Evolutionary conservation across 345 rosid genomes (phyloP).

Genomic region (Citrus cavaleriei): DNA sequence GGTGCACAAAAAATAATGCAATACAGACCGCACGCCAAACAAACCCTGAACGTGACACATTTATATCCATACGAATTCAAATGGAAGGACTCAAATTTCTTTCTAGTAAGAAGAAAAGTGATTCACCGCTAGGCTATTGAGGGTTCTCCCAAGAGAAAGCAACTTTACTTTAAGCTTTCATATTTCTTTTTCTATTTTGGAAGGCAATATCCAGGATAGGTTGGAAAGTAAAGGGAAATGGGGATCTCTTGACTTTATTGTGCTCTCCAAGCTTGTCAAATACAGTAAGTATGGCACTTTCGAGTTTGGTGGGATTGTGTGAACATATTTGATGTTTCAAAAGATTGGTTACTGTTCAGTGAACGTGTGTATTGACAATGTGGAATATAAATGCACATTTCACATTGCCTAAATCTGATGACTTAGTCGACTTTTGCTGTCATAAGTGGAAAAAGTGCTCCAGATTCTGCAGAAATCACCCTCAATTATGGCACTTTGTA

Average conservation of each 20-base stretch:
- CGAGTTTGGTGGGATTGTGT: neutral
- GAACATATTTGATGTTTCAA: constrained; percentile 5
- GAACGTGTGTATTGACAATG: neutral
- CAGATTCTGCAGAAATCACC: neutral
- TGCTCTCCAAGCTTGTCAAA: neutral
- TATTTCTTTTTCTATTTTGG: neutral
- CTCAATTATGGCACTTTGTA: neutral
- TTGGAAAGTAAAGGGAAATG: neutral
- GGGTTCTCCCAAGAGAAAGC: neutral
- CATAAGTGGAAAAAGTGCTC: constrained; percentile 15
- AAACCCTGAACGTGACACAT: too few species aligned
- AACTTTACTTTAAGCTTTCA: constrained; percentile 7
- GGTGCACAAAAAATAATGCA: too few species aligned
- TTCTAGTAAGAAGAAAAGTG: too few species aligned
- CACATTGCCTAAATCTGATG: neutral
- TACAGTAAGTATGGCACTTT: neutral
- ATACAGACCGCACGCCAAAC: too few species aligned
- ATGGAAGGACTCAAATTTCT: too few species aligned
- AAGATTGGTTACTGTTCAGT: neutral
- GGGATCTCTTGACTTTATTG: constrained; percentile 11
- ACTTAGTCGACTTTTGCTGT: neutral
- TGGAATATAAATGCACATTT: neutral
- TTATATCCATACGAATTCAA: too few species aligned
- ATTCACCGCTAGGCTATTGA: too few species aligned
- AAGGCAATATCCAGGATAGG: neutral